Evolutionary conservation across 1,139 yeast genomes (phyloP).

Genomic region (Hanseniaspora sp.): DNA sequence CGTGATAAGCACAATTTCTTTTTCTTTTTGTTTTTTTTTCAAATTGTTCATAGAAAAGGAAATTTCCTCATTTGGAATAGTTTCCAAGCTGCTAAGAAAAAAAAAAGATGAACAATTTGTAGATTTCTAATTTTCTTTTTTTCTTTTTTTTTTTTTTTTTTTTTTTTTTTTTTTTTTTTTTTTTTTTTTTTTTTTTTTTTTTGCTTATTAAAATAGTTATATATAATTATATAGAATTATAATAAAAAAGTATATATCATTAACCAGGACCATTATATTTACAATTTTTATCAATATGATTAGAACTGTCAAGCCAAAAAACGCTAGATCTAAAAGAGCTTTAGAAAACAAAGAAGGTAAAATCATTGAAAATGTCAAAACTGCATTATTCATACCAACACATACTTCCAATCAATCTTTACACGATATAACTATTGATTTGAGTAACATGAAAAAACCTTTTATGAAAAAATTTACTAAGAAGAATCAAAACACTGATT

Average conservation of each 20-base stretch:
- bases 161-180: no score
- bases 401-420: conserved; percentile 64
- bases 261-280: no score
- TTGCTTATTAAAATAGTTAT: neutral
- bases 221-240: neutral
- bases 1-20: no score
- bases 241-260: neutral
- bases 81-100: no score
- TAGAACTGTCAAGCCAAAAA: conserved; percentile 74
- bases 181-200: no score
- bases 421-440: conserved; percentile 83
- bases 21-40: no score
- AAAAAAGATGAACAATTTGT: no score
- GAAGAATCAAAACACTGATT: conserved; percentile 50
- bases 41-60: no score
- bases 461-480: conserved; percentile 73
- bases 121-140: no score
- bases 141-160: no score
- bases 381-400: conserved; percentile 87
- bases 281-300: conserved; percentile 36
- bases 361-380: conserved; percentile 77
- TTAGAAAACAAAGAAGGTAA: conserved; percentile 81
- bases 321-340: conserved; percentile 93
- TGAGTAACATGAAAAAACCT: conserved; percentile 87
- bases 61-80: no score